phyloP scores from a whole-genome alignment of 2,329 filamentous ascomycete species.

The Magnaporthales sp. region DNA sequence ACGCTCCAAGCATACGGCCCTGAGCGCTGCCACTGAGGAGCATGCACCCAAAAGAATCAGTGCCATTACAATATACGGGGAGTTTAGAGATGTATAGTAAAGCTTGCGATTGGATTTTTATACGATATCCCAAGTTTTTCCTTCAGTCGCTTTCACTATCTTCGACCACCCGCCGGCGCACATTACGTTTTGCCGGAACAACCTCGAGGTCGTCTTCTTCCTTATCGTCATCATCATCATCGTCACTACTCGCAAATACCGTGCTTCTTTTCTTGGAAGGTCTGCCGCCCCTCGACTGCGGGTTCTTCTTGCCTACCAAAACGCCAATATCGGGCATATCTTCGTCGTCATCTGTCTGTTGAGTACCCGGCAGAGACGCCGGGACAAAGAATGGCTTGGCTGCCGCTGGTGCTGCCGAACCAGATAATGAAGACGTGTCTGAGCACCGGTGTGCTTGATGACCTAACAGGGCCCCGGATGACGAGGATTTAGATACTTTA shows the following conservation, averaged over 20 bases:
- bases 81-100: not conserved
- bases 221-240: slow-evolving; percentile 8
- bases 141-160: slow-evolving; percentile 10
- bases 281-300: not conserved
- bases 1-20: not conserved
- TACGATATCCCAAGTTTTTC: not conserved
- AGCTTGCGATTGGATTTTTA: not conserved
- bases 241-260: slow-evolving; percentile 2
- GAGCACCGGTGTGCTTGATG: not conserved
- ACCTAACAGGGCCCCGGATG: not conserved
- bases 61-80: no score
- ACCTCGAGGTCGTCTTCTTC: slow-evolving; percentile 4
- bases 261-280: not conserved
- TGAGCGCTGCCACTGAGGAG: not conserved
- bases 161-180: slow-evolving; percentile 7
- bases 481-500: not conserved
- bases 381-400: slow-evolving; percentile 4
- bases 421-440: not conserved
- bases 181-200: not conserved
- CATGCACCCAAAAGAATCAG: not conserved
- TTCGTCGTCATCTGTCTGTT: slow-evolving; percentile 4
- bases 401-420: not conserved
- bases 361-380: not conserved
- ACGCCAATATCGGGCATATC: not conserved
- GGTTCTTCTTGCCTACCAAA: not conserved